Evolutionary conservation across 768 basidiomycete species (phyloP), one percentile per base, ranked within the genome.

Genomic region (Hygrocybe coccinea): DNA sequence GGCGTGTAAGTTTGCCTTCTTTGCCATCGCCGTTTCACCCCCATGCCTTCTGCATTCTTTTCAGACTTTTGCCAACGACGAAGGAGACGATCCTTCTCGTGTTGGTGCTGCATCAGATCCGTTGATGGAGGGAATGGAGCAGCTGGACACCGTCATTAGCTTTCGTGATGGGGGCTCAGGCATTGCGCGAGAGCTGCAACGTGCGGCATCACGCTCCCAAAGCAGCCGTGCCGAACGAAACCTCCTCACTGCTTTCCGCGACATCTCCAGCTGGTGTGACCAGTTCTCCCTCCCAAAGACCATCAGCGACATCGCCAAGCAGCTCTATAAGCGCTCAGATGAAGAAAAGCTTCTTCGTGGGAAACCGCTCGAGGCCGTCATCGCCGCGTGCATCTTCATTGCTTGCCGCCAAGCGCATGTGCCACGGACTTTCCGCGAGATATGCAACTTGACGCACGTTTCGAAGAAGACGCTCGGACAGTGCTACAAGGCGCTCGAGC

Each of bases 51-150:
- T 60, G 56, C 54, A 35, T 48, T 54, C 56, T 39, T 59, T 29
- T 14, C 65, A 97, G 90, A 98, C 97, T 58, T 99, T 99, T 72
- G 97, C 97, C 61, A 97, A 98, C 68, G 95, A 97, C 65, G 97
- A 99, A 77, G 95, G 95, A 59, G 95, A 97, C 69, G 97, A 99
- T 70, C 97, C 97, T 59, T 98, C 97, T 62, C 97, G 97, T 88
- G 97, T 99, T 63, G 97, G 97, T 75, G 94, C 92, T 53, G 93
- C 94, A 43, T 84, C 87, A 17, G 93, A 97, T 71, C 92, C 95
- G 29, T 75, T 95, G 41, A 79, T 98, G 75, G 93, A 97, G 69
- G 94, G 93, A 37, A 87, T 92, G 64, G 95, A 97, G 65, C 90
- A 95, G 69, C 81, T 98, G 46, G 89, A 94, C 64, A 98, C 97